Percentiles rank a stretch among this genome's conserved stretches.
Conservation (phyloP, 1,284 basidiomycete genomes). For the Fereydounia khargensis region DNA sequence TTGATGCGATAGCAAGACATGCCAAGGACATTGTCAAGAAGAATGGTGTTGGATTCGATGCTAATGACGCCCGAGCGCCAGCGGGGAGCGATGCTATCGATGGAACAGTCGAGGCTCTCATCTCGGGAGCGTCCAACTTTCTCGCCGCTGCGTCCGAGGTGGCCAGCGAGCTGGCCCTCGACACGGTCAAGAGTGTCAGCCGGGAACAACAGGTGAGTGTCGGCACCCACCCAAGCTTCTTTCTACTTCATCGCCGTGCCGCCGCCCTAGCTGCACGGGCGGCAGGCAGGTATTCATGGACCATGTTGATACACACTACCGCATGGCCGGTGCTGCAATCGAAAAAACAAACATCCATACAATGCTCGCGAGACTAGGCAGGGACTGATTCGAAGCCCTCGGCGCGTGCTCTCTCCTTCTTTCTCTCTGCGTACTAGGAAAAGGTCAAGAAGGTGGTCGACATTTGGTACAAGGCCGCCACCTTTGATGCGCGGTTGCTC, state of each 20-base stretch:
- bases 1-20: slow-evolving; percentile 37
- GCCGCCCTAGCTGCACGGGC: too few species aligned
- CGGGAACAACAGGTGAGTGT: slow-evolving; percentile 25
- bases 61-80: slow-evolving; percentile 1
- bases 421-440: too few species aligned
- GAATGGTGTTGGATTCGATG: slow-evolving; percentile 14
- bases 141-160: slow-evolving; percentile 10
- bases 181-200: slow-evolving; percentile 11
- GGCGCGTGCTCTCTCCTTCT: too few species aligned
- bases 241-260: too few species aligned
- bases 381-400: too few species aligned
- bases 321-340: too few species aligned
- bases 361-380: too few species aligned
- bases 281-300: too few species aligned
- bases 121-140: slow-evolving; percentile 16
- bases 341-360: too few species aligned
- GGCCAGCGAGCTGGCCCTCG: slow-evolving; percentile 16
- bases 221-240: not conserved
- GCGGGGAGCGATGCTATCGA: not conserved
- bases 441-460: slow-evolving; percentile 44
- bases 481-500: slow-evolving; percentile 28
- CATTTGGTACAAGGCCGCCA: slow-evolving; percentile 34
- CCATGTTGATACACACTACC: too few species aligned
- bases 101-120: slow-evolving; percentile 8
- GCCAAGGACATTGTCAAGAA: slow-evolving; percentile 28